Percentiles rank a stretch among this genome's conserved stretches.
Conservation (phyloP, 208 protist genomes). For the Leishmania aethiopica region DNA sequence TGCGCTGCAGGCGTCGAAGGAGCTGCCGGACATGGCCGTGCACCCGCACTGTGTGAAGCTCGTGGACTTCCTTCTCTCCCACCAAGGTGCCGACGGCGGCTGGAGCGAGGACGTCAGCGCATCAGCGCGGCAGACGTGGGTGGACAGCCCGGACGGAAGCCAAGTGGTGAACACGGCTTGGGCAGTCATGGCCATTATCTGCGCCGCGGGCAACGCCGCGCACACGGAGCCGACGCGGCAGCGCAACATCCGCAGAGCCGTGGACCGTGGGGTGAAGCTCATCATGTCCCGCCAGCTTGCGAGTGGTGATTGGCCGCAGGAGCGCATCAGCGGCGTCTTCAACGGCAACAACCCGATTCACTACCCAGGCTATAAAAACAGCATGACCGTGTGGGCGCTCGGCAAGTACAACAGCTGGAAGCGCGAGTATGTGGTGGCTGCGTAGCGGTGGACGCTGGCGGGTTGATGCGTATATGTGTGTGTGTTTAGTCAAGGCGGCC, state of each 20-base stretch:
- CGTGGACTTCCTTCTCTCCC: slow-evolving; percentile 91
- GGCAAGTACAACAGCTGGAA: slow-evolving; percentile 88
- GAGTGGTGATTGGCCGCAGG: slow-evolving; percentile 91
- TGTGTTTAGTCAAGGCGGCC: not conserved
- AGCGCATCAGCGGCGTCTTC: slow-evolving; percentile 97
- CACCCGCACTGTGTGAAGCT: slow-evolving; percentile 80
- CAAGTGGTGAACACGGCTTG: slow-evolving; percentile 97
- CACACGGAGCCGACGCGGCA: slow-evolving; percentile 21
- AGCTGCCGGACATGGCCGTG: slow-evolving; percentile 72
- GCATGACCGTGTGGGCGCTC: slow-evolving; percentile 98
- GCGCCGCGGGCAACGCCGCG: slow-evolving; percentile 45
- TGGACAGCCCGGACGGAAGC: slow-evolving; percentile 81
- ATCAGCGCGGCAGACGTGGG: slow-evolving; percentile 89
- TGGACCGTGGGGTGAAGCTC: slow-evolving; percentile 85
- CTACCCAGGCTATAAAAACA: slow-evolving; percentile 97
- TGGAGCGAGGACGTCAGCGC: slow-evolving; percentile 96
- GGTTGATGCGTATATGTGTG: not conserved
- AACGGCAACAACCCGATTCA: slow-evolving; percentile 98
- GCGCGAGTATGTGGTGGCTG: slow-evolving; percentile 36
- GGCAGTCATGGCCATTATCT: slow-evolving; percentile 95
- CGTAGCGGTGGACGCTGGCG: not conserved
- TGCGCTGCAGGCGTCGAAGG: slow-evolving; percentile 79
- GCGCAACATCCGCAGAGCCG: slow-evolving; percentile 43
- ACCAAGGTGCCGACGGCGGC: slow-evolving; percentile 94
- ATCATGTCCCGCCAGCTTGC: slow-evolving; percentile 87